These are phyloP conservation scores for Clavispora fructus DNA, from an alignment of 805 yeast species.

Conservation along the genomic window DNA sequence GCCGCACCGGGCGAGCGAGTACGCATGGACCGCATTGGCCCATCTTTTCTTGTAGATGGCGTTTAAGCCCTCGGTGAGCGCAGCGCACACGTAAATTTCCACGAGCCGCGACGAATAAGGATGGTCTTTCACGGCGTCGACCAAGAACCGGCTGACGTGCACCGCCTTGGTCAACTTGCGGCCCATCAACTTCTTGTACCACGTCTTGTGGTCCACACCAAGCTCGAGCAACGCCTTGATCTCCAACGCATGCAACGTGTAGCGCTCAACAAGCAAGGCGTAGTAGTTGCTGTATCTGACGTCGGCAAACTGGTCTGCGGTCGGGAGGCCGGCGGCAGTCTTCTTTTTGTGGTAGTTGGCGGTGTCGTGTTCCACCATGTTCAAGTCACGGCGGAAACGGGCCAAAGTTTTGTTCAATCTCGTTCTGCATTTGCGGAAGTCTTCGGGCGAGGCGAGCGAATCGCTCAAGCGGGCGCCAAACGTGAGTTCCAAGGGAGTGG, in stretches of 20 bases:
- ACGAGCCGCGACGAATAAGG: conserved; percentile 20
- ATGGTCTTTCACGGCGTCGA: conserved; percentile 38
- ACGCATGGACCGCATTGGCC: conserved; percentile 45
- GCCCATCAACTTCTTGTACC: conserved; percentile 41
- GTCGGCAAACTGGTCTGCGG: conserved; percentile 48
- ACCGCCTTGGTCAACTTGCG: conserved; percentile 68
- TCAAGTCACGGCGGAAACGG: conserved; percentile 59
- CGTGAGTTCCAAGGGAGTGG: conserved; percentile 21
- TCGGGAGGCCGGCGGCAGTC: conserved; percentile 40
- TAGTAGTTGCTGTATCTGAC: conserved; percentile 51
- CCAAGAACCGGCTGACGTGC: conserved; percentile 38
- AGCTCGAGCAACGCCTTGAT: conserved; percentile 51
- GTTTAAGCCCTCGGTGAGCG: conserved; percentile 50
- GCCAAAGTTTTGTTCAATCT: conserved; percentile 55
- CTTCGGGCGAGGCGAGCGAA: conserved; percentile 61
- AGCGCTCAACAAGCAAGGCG: conserved; percentile 73
- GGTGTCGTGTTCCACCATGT: conserved; percentile 62
- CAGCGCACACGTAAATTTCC: conserved; percentile 33
- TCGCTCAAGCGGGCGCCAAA: conserved; percentile 57
- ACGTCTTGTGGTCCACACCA: conserved; percentile 43
- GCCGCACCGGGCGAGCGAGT: conserved; percentile 57
- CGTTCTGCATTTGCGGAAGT: conserved; percentile 63
- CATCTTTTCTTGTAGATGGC: conserved; percentile 53
- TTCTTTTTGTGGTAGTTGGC: conserved; percentile 51
- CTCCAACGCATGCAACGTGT: conserved; percentile 64